A percentile compares a stretch with the other conserved stretches of the same genome.
Evolutionary conservation across 176 grass and related monocot species (phyloP).

Genomic region (Carex scoparia): DNA sequence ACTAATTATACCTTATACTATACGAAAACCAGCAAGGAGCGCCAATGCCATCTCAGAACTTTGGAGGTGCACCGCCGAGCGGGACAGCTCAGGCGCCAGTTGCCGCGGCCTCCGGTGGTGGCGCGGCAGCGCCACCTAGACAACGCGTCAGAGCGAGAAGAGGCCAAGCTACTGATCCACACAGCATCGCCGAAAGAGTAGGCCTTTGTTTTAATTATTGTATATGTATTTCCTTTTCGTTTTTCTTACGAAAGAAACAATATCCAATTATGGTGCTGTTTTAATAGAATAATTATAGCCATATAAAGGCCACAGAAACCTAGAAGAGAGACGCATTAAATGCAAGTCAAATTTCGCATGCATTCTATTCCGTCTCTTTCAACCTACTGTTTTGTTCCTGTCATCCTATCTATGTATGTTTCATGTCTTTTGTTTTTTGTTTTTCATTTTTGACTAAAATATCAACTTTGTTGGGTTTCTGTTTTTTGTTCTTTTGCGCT

Average conservation of each 20-base stretch:
- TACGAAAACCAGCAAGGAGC: slow-evolving; percentile 34
- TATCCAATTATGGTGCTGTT: neutral
- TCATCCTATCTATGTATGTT: neutral
- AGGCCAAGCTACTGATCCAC: slow-evolving; percentile 78
- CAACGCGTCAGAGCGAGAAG: slow-evolving; percentile 59
- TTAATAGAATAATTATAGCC: neutral
- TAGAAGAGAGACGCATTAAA: slow-evolving; percentile 17
- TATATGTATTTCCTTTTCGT: slow-evolving; percentile 12
- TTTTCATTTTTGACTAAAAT: slow-evolving; percentile 1
- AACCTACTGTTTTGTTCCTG: neutral
- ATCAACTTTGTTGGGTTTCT: neutral
- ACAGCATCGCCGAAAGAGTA: slow-evolving; percentile 96
- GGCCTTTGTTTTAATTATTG: neutral
- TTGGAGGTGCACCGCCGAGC: slow-evolving; percentile 39
- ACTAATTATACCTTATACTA: slow-evolving; percentile 17
- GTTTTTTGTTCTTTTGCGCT: slow-evolving; percentile 20
- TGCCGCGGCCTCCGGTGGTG: slow-evolving; percentile 25
- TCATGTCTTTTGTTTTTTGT: neutral
- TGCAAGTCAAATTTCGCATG: slow-evolving; percentile 22
- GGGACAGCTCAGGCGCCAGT: slow-evolving; percentile 14
- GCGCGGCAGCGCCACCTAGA: slow-evolving; percentile 44
- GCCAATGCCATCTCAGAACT: slow-evolving; percentile 54
- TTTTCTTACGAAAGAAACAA: neutral
- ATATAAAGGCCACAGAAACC: slow-evolving; percentile 1
- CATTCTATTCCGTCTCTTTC: slow-evolving; percentile 14